A percentile compares a stretch with the other conserved stretches of the same genome.
phyloP scores from a whole-genome alignment of 176 grass and related monocot species.

The Triticum aestivum region DNA sequence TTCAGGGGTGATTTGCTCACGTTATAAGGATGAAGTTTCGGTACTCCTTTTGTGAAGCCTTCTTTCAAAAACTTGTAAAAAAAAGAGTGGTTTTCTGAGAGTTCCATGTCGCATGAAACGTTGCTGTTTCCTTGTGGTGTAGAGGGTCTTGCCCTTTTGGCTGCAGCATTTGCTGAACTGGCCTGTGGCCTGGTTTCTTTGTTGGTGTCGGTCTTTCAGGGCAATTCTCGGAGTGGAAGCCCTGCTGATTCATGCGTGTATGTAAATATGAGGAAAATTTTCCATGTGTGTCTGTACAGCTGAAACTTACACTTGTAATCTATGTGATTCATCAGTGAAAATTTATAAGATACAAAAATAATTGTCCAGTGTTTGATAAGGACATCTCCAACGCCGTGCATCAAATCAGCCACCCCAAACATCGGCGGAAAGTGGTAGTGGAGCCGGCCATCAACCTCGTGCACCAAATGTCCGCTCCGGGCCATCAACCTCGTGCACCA shows the following conservation, averaged over 20 bases:
- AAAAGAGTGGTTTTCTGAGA: constrained; percentile 15
- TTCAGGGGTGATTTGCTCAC: not conserved
- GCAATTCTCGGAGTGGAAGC: constrained; percentile 43
- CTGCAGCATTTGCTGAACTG: constrained; percentile 26
- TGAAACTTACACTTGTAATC: constrained; percentile 9
- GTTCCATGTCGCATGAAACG: constrained; percentile 22
- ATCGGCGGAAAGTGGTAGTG: too few species aligned
- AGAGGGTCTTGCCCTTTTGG: constrained; percentile 29
- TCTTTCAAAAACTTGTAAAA: not conserved
- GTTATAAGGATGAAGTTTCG: constrained; percentile 2
- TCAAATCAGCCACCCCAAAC: too few species aligned
- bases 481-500: too few species aligned
- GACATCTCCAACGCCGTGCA: too few species aligned
- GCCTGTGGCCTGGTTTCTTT: not conserved
- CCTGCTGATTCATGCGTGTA: constrained; percentile 20
- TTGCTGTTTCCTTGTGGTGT: not conserved
- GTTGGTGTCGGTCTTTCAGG: constrained; percentile 10
- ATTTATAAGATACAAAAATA: not conserved
- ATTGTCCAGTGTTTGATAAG: too few species aligned
- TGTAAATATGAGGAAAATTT: constrained; percentile 53
- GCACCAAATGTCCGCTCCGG: too few species aligned
- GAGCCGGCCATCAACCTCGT: too few species aligned
- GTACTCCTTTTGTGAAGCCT: constrained; percentile 26
- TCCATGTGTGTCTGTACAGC: constrained; percentile 35
- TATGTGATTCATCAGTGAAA: constrained; percentile 21